Conservation (phyloP, 495 filamentous ascomycete species). For the Talaromyces thailandensis region DNA sequence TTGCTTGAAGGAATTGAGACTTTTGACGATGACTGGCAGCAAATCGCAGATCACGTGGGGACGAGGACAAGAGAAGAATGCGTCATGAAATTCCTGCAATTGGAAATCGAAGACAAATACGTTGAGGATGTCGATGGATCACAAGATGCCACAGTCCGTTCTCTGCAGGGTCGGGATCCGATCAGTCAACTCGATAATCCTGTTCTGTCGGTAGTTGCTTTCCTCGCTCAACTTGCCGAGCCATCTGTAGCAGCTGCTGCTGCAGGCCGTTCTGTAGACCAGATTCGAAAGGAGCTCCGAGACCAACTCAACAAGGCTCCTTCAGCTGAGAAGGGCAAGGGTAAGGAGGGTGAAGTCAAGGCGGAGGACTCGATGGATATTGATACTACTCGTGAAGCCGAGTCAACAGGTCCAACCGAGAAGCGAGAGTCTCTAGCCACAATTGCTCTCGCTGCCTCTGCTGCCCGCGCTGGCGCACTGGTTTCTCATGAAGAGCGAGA, state of each 20-base stretch:
- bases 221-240: slow-evolving; percentile 81
- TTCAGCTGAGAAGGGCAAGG: slow-evolving; percentile 34
- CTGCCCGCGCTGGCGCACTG: slow-evolving; percentile 76
- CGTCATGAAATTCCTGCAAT: slow-evolving; percentile 86
- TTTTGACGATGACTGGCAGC: slow-evolving; percentile 91
- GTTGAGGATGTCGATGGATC: slow-evolving; percentile 63
- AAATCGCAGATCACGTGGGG: slow-evolving; percentile 83
- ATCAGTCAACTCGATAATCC: slow-evolving; percentile 89
- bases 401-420: slow-evolving; percentile 18
- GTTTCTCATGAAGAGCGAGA: slow-evolving; percentile 94
- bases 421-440: slow-evolving; percentile 51
- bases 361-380: slow-evolving; percentile 62
- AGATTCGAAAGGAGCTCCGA: slow-evolving; percentile 67
- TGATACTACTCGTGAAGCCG: slow-evolving; percentile 29
- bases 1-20: slow-evolving; percentile 84
- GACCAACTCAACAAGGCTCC: slow-evolving; percentile 59
- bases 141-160: slow-evolving; percentile 47
- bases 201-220: slow-evolving; percentile 88
- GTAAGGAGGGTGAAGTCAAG: slow-evolving; percentile 49
- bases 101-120: slow-evolving; percentile 87
- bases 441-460: slow-evolving; percentile 74
- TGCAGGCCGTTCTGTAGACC: slow-evolving; percentile 72
- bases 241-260: slow-evolving; percentile 82
- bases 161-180: slow-evolving; percentile 66
- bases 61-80: slow-evolving; percentile 93